These are phyloP conservation scores for Graphilbum fragrans DNA, from an alignment of 2,329 filamentous ascomycete genomes.

Conservation along the genomic window DNA sequence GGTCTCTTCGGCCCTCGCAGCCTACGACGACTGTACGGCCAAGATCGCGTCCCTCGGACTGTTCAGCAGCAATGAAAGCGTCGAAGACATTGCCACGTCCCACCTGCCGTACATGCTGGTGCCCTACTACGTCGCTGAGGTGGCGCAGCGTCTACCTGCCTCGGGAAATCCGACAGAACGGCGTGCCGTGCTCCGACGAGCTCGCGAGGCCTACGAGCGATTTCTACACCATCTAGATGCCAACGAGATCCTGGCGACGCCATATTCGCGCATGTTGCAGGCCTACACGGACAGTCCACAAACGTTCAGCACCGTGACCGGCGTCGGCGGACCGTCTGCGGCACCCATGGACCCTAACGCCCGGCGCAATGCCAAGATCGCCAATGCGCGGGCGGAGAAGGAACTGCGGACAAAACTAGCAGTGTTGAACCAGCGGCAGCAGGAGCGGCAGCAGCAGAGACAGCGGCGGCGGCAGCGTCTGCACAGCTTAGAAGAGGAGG, in stretches of 20 bases:
- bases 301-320: slow-evolving; percentile 59
- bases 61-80: slow-evolving; percentile 80
- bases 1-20: slow-evolving; percentile 52
- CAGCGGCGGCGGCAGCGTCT: slow-evolving; percentile 12
- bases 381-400: slow-evolving; percentile 75
- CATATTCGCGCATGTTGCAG: slow-evolving; percentile 59
- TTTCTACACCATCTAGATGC: slow-evolving; percentile 68
- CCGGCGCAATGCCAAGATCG: slow-evolving; percentile 73
- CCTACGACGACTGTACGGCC: slow-evolving; percentile 61
- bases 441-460: slow-evolving; percentile 4
- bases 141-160: slow-evolving; percentile 53
- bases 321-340: slow-evolving; percentile 18
- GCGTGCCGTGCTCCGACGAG: slow-evolving; percentile 46
- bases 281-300: slow-evolving; percentile 59
- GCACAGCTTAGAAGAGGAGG: not conserved
- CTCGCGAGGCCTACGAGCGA: slow-evolving; percentile 61
- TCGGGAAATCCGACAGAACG: slow-evolving; percentile 37
- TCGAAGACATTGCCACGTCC: slow-evolving; percentile 78
- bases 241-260: slow-evolving; percentile 58
- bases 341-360: slow-evolving; percentile 40
- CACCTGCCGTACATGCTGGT: slow-evolving; percentile 78
- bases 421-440: slow-evolving; percentile 29
- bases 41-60: slow-evolving; percentile 61
- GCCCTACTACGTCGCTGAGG: slow-evolving; percentile 67
- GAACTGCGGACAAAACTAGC: slow-evolving; percentile 74